Percentiles rank a stretch among this genome's conserved stretches.
Conservation (phyloP, 345 rosid species). For the Triadica sebifera region DNA sequence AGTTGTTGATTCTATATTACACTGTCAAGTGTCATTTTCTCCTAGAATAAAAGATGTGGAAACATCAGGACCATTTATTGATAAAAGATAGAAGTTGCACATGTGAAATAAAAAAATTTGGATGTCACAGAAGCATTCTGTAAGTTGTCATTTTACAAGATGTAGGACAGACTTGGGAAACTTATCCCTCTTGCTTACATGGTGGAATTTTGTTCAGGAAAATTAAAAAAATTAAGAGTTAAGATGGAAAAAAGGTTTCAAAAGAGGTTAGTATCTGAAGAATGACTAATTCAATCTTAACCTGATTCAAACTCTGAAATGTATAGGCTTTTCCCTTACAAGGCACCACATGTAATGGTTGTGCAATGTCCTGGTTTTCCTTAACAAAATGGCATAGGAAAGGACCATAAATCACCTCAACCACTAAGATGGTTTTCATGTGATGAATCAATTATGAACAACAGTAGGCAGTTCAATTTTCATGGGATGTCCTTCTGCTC, state of each 20-base stretch:
- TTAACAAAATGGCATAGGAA: background rate
- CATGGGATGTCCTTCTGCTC: background rate
- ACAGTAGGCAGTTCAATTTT: background rate
- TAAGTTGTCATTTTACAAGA: background rate
- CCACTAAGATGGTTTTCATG: background rate
- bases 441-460: conserved; percentile 6
- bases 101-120: background rate
- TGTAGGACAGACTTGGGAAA: background rate
- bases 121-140: background rate
- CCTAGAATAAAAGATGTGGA: background rate
- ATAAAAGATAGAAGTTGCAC: background rate
- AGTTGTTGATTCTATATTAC: background rate
- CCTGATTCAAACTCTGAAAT: background rate
- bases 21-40: background rate
- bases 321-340: background rate
- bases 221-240: background rate
- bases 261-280: background rate
- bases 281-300: background rate
- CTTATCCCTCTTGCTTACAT: no score
- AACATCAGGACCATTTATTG: background rate
- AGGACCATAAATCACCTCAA: background rate
- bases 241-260: background rate
- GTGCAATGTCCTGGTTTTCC: background rate
- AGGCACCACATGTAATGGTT: background rate
- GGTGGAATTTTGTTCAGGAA: background rate